Evolutionary conservation across 345 rosid genomes (phyloP).

Genomic region (Populus tremula): DNA sequence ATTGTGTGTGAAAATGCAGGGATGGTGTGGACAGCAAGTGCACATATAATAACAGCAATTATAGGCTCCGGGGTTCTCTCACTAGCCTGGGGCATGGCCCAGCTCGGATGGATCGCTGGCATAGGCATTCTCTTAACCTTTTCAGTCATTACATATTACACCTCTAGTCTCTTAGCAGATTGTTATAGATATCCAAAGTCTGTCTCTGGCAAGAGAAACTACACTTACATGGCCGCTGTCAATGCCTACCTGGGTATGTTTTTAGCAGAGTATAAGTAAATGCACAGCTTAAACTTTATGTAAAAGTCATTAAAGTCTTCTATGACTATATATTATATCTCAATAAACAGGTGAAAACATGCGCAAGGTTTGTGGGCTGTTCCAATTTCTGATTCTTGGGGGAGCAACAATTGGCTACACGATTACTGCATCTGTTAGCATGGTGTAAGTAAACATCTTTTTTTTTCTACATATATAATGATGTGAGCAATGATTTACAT

Average conservation of each 20-base stretch:
- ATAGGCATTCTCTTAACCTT: slow-evolving; percentile 8
- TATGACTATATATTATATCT: background rate
- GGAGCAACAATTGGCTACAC: slow-evolving; percentile 11
- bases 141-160: slow-evolving; percentile 7
- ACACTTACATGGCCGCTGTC: slow-evolving; percentile 12
- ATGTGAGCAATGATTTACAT: too few relatives aligned
- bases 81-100: slow-evolving; percentile 22
- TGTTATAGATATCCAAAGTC: slow-evolving; percentile 18
- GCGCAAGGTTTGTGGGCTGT: slow-evolving; percentile 7
- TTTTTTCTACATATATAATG: background rate
- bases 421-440: slow-evolving; percentile 20
- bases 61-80: slow-evolving; percentile 25
- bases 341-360: slow-evolving; percentile 4
- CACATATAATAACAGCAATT: slow-evolving; percentile 26
- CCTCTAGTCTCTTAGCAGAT: slow-evolving; percentile 18
- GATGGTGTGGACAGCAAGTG: slow-evolving; percentile 17
- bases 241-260: slow-evolving; percentile 8
- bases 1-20: background rate
- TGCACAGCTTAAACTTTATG: background rate
- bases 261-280: background rate
- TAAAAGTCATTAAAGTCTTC: background rate
- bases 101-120: slow-evolving; percentile 25
- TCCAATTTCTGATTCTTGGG: slow-evolving; percentile 11
- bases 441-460: slow-evolving; percentile 13
- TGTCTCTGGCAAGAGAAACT: slow-evolving; percentile 13